These are phyloP conservation scores for Penium margaritaceum DNA, from an alignment of 139 green algal species.

Conservation along the genomic window DNA sequence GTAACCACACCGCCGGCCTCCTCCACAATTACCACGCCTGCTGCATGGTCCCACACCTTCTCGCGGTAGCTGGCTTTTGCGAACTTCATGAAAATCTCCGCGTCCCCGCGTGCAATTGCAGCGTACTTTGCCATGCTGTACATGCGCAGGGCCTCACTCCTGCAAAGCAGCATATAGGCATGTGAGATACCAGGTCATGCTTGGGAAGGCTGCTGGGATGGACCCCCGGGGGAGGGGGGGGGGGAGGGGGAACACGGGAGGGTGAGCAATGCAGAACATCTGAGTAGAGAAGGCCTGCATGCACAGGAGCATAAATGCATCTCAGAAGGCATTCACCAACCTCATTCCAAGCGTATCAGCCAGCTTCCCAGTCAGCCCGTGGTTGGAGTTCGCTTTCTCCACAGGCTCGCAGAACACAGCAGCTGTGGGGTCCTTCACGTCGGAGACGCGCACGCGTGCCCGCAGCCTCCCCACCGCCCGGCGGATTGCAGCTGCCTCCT, in stretches of 20 bases:
- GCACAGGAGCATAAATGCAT: no score
- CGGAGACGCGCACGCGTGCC: no score
- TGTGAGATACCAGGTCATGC: no score
- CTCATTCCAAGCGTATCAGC: conserved; percentile 44
- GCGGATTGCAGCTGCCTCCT: no score
- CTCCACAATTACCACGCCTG: conserved; percentile 52
- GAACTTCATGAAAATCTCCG: conserved; percentile 57
- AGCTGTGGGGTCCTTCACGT: conserved; percentile 8
- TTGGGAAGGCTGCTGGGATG: no score
- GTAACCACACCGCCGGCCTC: conserved; percentile 52
- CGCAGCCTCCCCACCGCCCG: no score
- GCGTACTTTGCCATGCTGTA: conserved; percentile 56
- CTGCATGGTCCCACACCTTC: conserved; percentile 56
- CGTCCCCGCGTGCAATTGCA: conserved; percentile 46
- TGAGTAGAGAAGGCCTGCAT: no score
- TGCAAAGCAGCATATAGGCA: no score
- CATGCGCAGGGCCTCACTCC: conserved; percentile 31
- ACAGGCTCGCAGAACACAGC: conserved; percentile 51
- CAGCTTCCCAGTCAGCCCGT: conserved; percentile 36
- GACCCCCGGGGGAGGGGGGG: not conserved
- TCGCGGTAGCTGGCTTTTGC: conserved; percentile 48
- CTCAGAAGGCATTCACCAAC: no score
- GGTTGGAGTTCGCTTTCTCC: conserved; percentile 45
- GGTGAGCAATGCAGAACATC: no score
- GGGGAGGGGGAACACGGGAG: not conserved